A percentile compares a stretch with the other conserved stretches of the same genome.
Conservation (phyloP, 148 eudicot species). For the Chenopodium album region DNA sequence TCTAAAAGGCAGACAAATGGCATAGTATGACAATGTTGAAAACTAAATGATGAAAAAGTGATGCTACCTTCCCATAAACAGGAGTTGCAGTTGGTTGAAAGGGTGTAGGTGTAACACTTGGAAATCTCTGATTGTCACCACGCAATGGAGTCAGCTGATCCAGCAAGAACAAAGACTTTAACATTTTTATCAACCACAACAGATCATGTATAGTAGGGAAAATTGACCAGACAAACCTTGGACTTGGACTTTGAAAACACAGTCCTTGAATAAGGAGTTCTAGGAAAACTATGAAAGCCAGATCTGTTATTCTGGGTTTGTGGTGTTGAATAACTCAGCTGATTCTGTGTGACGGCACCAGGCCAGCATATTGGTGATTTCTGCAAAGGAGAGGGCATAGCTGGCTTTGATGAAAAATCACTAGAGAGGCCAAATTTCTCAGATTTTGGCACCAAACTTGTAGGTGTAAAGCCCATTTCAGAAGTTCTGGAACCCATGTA, state of each 20-base stretch:
- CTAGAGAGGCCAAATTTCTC: conserved; percentile 34
- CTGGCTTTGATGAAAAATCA: conserved; percentile 41
- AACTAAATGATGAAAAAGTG: not conserved
- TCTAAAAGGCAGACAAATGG: not conserved
- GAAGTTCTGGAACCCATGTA: conserved; percentile 76
- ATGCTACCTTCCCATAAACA: conserved; percentile 52
- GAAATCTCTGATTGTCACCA: conserved; percentile 42
- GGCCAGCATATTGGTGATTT: conserved; percentile 82
- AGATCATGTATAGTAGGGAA: not conserved
- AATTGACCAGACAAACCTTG: conserved; percentile 44
- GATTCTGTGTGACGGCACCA: conserved; percentile 64
- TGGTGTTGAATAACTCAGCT: conserved; percentile 60
- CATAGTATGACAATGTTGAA: not conserved
- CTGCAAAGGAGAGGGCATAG: conserved; percentile 49
- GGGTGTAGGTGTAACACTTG: conserved; percentile 41
- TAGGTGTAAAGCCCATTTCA: conserved; percentile 42
- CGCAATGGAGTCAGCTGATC: conserved; percentile 47
- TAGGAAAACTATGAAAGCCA: conserved; percentile 51
- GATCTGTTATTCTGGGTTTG: conserved; percentile 50
- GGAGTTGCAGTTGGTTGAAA: conserved; percentile 51
- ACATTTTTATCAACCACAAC: not conserved
- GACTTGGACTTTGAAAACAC: conserved; percentile 54
- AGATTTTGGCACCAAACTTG: conserved; percentile 27
- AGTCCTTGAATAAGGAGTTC: conserved; percentile 85
- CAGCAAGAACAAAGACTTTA: conserved; percentile 18